phyloP scores from a whole-genome alignment of 2,329 filamentous ascomycete species.

The Fonsecaea nubica region DNA sequence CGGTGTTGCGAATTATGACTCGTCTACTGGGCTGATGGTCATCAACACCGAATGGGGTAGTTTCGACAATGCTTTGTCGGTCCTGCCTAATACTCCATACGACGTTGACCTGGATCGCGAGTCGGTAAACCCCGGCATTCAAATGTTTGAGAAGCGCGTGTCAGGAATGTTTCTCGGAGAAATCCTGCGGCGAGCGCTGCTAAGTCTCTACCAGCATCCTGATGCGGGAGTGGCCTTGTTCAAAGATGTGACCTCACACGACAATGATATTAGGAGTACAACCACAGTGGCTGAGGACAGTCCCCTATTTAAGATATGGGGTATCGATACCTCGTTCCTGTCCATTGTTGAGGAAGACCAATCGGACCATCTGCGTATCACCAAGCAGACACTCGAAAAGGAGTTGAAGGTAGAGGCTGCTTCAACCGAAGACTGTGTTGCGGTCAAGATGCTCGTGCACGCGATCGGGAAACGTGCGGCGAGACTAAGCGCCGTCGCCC shows the following conservation, averaged over 20 bases:
- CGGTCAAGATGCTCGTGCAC: constrained; percentile 80
- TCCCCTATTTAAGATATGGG: constrained; percentile 79
- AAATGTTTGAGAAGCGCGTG: constrained; percentile 99
- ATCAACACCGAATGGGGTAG: constrained; percentile 99
- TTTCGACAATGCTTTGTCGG: constrained; percentile 91
- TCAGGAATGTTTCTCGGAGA: constrained; percentile 99
- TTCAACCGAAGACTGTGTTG: constrained; percentile 82
- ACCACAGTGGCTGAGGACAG: constrained; percentile 71
- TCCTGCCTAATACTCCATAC: constrained; percentile 84
- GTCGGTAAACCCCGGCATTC: constrained; percentile 88
- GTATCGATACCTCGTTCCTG: constrained; percentile 87
- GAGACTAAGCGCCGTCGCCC: constrained; percentile 82
- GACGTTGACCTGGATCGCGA: constrained; percentile 78
- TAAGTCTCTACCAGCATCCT: constrained; percentile 68
- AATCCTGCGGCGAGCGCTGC: constrained; percentile 78
- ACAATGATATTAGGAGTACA: constrained; percentile 71
- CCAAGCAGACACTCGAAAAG: constrained; percentile 79
- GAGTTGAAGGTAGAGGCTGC: constrained; percentile 77
- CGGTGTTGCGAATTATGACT: constrained; percentile 70
- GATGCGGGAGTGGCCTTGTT: constrained; percentile 73
- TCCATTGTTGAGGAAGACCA: constrained; percentile 84
- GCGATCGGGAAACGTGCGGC: constrained; percentile 90
- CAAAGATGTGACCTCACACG: constrained; percentile 73
- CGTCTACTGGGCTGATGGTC: constrained; percentile 89
- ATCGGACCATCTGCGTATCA: constrained; percentile 71